Conservation (phyloP, 2,329 filamentous ascomycete species). For the Fusarium luffae region DNA sequence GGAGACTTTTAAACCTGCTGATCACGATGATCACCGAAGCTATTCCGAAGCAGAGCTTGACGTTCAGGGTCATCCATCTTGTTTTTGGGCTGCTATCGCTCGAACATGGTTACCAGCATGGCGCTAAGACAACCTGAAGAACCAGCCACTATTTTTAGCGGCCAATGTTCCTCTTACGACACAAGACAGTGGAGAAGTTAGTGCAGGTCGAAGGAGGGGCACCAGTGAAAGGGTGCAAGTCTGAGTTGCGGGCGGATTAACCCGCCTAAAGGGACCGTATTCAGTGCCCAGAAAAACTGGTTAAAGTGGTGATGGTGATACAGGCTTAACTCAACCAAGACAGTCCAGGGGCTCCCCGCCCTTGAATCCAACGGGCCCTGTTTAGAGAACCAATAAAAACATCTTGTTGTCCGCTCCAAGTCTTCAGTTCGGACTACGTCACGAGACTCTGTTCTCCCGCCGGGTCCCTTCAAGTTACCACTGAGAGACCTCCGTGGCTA, state of each 20-base stretch:
- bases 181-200: slow-evolving; percentile 8
- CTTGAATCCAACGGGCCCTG: slow-evolving; percentile 36
- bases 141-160: slow-evolving; percentile 31
- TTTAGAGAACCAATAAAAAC: slow-evolving; percentile 24
- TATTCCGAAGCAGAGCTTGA: slow-evolving; percentile 2
- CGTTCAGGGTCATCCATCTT: neutral
- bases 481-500: slow-evolving; percentile 33
- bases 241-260: slow-evolving; percentile 23
- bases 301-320: slow-evolving; percentile 21
- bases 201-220: slow-evolving; percentile 15
- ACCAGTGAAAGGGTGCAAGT: slow-evolving; percentile 7
- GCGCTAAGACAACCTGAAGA: slow-evolving; percentile 6
- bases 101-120: neutral
- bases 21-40: slow-evolving; percentile 1
- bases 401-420: slow-evolving; percentile 22
- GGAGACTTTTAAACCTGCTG: neutral
- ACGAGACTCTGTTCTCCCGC: slow-evolving; percentile 43
- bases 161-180: slow-evolving; percentile 1
- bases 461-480: slow-evolving; percentile 21
- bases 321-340: slow-evolving; percentile 29
- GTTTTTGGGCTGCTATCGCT: neutral
- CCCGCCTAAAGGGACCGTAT: slow-evolving; percentile 22
- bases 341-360: slow-evolving; percentile 40
- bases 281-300: slow-evolving; percentile 20
- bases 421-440: slow-evolving; percentile 42